phyloP scores from a whole-genome alignment of 768 basidiomycete species.

The Lyophyllum atratum region DNA sequence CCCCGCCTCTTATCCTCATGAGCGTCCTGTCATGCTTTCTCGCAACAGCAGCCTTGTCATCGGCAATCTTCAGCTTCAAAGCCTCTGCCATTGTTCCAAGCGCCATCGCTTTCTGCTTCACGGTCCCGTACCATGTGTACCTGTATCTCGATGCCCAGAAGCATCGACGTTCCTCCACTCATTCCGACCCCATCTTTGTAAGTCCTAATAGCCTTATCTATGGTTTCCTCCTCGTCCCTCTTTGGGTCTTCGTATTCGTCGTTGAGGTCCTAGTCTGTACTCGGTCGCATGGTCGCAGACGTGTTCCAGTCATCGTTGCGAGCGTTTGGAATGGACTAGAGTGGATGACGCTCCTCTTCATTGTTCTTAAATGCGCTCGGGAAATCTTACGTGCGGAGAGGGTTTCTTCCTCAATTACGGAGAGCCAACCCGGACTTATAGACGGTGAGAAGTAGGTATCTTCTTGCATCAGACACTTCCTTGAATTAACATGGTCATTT shows the following conservation, averaged over 20 bases:
- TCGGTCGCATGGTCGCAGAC: neutral
- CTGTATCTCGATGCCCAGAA: neutral
- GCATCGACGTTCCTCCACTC: neutral
- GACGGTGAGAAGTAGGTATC: neutral
- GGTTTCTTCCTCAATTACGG: neutral
- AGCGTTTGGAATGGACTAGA: neutral
- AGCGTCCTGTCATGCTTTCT: constrained; percentile 5
- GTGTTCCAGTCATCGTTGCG: neutral
- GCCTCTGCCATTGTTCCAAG: neutral
- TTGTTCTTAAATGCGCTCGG: neutral
- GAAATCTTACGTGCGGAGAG: neutral
- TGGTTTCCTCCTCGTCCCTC: neutral
- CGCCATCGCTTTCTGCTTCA: neutral
- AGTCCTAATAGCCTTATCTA: neutral
- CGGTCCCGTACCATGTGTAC: neutral
- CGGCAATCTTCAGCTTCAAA: neutral
- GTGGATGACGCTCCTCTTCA: neutral
- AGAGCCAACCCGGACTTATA: neutral
- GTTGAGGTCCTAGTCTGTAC: neutral
- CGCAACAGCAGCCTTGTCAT: neutral
- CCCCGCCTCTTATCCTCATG: constrained; percentile 4
- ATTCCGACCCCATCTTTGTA: neutral
- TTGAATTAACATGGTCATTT: neutral
- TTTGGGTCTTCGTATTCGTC: neutral
- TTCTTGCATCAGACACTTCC: neutral